Evolutionary conservation across 2,329 filamentous ascomycete genomes (phyloP).

Genomic region (Magnaporthales sp.): DNA sequence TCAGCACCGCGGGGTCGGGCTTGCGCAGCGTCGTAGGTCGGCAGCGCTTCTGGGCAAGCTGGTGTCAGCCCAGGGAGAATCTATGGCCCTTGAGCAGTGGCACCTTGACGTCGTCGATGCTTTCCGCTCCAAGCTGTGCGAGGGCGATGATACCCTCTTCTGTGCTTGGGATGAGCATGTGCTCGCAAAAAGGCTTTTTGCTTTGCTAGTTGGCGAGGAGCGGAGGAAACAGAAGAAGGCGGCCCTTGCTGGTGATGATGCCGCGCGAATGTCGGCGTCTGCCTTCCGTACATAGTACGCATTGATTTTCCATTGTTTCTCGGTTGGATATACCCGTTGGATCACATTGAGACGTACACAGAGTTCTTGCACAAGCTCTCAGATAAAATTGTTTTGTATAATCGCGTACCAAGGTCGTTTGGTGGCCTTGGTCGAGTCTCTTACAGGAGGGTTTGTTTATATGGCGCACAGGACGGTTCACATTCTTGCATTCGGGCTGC

Average conservation of each 20-base stretch:
- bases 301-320: not conserved
- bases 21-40: conserved; percentile 14
- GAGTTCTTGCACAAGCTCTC: not conserved
- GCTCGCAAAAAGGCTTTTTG: conserved; percentile 44
- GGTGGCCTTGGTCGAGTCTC: not conserved
- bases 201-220: conserved; percentile 42
- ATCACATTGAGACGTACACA: not conserved
- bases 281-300: not conserved
- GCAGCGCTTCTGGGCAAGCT: conserved; percentile 35
- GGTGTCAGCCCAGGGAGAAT: conserved; percentile 35
- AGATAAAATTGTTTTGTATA: not conserved
- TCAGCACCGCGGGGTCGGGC: conserved; percentile 15
- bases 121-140: conserved; percentile 35
- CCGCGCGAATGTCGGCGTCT: not conserved
- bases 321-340: not conserved
- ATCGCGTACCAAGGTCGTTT: not conserved
- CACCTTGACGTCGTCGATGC: conserved; percentile 50
- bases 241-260: not conserved
- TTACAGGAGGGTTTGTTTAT: not conserved
- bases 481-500: not conserved
- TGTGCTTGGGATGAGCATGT: conserved; percentile 37
- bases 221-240: conserved; percentile 16
- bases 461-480: not conserved
- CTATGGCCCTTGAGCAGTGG: conserved; percentile 42
- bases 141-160: not conserved